Base-by-base conservation (phyloP, 495 filamentous ascomycete species). In the Usnea hakonensis region DNA sequence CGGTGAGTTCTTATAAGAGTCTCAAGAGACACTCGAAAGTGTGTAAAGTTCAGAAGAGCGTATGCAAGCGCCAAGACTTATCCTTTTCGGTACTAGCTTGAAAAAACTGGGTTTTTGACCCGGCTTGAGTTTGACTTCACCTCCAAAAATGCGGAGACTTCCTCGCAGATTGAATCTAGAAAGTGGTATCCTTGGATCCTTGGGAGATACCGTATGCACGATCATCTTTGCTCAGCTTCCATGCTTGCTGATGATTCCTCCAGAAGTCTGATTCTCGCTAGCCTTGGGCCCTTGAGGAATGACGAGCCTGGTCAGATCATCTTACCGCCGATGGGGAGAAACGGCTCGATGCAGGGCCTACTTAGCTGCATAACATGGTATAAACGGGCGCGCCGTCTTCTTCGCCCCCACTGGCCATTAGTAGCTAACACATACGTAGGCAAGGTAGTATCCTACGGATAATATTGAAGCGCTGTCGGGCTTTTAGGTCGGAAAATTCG, bases 321-420 rank as follows among this genome's bases (percentile, higher is more conserved):
- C 60, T 32, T 32, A 28, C 60, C 60, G 37, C 60, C 43, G 28
- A 32, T 53, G 43, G 32, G n/a, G 44, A 62, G 37, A 41, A 56
- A 56, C 60, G 60, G 60, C 52, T 55, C 38, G 38, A 62, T 53
- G 60, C 58, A 61, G 23, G 55, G 17, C 17, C 26, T 37, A 33
- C 52, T 62, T 62, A 62, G 60, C 60, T 62, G 60, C 60, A 62
- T 62, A 21, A 55, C 19, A 5, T 62, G 48, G 37, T 19, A 55
- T 23, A 14, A 48, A 57, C 52, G 60, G 60, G 52, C 55, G 41
- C 38, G 60, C 60, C 60, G 40, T 62, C 38, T 44, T 21, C 41
- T 44, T 21, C 41, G 43, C 40, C 53, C 48, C 38, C 60, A 48
- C 52, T 62, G 40, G 56, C n/a, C n/a, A n/a, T n/a, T n/a, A n/a